Conservation (phyloP, 441 rosid species). For the Syzygium syzygioides region DNA sequence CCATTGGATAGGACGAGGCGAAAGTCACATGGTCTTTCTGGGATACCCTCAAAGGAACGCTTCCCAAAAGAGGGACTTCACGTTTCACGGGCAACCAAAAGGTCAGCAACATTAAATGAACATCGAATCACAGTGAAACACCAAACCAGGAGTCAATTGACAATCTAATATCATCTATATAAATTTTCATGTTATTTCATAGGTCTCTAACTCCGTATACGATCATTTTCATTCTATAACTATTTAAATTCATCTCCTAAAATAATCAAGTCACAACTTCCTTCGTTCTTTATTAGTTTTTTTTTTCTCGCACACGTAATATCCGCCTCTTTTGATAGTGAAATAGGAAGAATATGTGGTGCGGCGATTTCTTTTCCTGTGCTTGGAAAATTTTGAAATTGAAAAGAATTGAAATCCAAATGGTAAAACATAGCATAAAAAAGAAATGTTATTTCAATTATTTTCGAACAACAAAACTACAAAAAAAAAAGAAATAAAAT, state of each 20-base stretch:
- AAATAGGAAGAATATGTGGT: neutral
- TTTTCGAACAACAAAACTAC: neutral
- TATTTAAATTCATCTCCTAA: neutral
- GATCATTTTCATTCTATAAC: neutral
- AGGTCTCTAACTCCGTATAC: neutral
- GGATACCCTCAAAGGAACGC: neutral
- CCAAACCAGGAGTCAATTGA: neutral
- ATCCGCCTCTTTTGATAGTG: neutral
- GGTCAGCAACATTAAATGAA: neutral
- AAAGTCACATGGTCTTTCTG: neutral
- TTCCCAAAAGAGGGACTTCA: neutral
- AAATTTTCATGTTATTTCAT: neutral
- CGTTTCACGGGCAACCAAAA: neutral
- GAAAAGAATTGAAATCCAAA: neutral
- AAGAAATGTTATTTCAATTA: neutral
- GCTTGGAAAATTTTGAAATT: neutral
- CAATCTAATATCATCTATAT: neutral
- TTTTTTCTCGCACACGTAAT: neutral
- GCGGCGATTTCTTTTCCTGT: neutral
- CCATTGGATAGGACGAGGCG: neutral
- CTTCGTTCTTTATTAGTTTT: neutral
- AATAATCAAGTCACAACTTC: neutral
- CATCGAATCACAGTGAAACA: neutral
- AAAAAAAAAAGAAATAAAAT: neutral
- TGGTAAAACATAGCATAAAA: neutral